These are phyloP conservation scores for Gossypium mustelinum DNA, from an alignment of 345 rosid genomes.

Conservation along the genomic window DNA sequence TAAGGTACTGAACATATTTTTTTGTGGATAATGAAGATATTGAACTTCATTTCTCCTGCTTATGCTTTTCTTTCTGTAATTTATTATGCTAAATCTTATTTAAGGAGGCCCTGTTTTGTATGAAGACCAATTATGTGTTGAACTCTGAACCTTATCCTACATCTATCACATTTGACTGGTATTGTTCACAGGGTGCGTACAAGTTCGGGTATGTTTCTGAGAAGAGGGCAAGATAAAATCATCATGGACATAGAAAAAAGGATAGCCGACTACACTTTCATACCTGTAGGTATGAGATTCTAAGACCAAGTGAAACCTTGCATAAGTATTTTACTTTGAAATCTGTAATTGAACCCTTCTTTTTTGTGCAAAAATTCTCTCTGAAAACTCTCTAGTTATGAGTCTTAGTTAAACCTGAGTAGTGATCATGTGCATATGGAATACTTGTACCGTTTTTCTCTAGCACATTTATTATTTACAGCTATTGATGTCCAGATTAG, in stretches of 20 bases:
- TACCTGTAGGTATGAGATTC: slow-evolving; percentile 62
- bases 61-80: not conserved
- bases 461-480: not conserved
- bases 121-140: slow-evolving; percentile 3
- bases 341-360: not conserved
- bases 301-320: not conserved
- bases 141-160: not conserved
- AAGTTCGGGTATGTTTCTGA: slow-evolving; percentile 86
- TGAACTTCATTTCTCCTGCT: not conserved
- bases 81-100: not conserved
- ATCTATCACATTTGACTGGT: slow-evolving; percentile 14
- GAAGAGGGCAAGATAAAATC: slow-evolving; percentile 65
- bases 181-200: slow-evolving; percentile 67
- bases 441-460: not conserved
- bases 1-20: no score
- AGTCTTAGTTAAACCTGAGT: not conserved
- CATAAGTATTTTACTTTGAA: not conserved
- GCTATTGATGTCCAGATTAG: not conserved
- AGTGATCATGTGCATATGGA: not conserved
- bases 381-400: not conserved
- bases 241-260: slow-evolving; percentile 66
- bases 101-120: not conserved
- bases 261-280: slow-evolving; percentile 79
- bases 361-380: not conserved
- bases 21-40: not conserved